Conservation (phyloP, 805 yeast genomes). For the Myxozyma neotropica region DNA sequence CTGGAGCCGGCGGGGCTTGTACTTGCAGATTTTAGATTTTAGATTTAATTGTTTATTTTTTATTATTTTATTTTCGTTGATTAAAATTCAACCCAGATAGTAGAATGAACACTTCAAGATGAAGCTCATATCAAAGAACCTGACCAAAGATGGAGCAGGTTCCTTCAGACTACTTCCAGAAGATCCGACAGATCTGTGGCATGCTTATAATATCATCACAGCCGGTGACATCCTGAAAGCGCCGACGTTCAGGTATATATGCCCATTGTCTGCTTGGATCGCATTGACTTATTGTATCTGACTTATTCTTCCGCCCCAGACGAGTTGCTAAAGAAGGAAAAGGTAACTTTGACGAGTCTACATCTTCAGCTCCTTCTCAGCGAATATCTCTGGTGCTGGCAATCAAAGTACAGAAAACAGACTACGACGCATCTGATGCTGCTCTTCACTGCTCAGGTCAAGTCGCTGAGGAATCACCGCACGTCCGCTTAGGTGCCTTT, state of each 20-base stretch:
- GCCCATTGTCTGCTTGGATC: too few species aligned
- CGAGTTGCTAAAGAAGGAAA: slow-evolving; percentile 25
- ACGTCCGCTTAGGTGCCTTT: slow-evolving; percentile 81
- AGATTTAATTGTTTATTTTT: too few species aligned
- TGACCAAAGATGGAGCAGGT: slow-evolving; percentile 66
- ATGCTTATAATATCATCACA: slow-evolving; percentile 75
- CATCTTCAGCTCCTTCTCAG: slow-evolving; percentile 42
- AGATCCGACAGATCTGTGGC: slow-evolving; percentile 92
- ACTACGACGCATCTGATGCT: slow-evolving; percentile 77
- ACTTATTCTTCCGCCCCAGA: too few species aligned
- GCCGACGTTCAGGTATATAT: slow-evolving; percentile 60
- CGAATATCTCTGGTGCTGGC: slow-evolving; percentile 64
- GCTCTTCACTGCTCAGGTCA: slow-evolving; percentile 82
- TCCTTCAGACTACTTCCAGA: slow-evolving; percentile 70
- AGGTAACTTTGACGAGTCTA: slow-evolving; percentile 23
- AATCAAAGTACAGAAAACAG: slow-evolving; percentile 66
- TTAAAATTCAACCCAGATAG: too few species aligned
- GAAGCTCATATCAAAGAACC: slow-evolving; percentile 56
- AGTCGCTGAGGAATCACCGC: slow-evolving; percentile 61
- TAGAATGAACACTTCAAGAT: too few species aligned
- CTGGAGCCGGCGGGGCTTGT: not conserved
- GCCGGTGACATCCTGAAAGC: slow-evolving; percentile 74
- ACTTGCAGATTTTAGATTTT: not conserved
- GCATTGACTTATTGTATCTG: too few species aligned
- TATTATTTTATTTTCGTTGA: too few species aligned